Base-by-base conservation (phyloP, 2,329 filamentous ascomycete species). In the Bretziella fagacearum region DNA sequence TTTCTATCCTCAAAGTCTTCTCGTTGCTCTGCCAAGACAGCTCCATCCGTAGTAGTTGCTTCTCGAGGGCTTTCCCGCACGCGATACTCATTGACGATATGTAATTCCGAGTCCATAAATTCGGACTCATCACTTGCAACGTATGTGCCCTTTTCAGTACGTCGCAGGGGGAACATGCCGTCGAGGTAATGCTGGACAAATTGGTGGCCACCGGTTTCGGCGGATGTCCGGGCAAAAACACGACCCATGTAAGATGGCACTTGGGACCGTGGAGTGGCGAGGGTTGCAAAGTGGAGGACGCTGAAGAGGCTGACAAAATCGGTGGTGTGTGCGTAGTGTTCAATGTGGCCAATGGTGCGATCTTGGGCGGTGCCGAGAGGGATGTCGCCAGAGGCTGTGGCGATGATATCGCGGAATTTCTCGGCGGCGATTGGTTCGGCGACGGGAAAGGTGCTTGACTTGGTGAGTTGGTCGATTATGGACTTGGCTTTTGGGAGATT, bases 301-400 rank as follows among this genome's bases (percentile, higher is more conserved):
- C 84, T 84, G 70, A 80, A 84, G 7, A 77, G 64, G 3, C 81
- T 72, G 2, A 89, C 81, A 53, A 84, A 82, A 55, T 91, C 84
- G 13, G 68, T 71, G 6, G 70, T 71, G 57, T 87, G 81, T 2
- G 78, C 79, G 56, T 87, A 91, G 60, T 91, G 84, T 60, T 91
- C 84, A 32, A 91, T 79, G 53, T 86, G 70, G 4, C 71, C 68
- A 44, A 89, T 77, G 2, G 72, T 71, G 33, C 65, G 62, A 51
- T 67, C 65, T 30, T 46, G 41, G 17, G 43, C 30, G 6, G 42
- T 35, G 8, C 30, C 42, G 5, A 51, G 36, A n/a, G 46, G 37
- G 13, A 46, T 18, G 23, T 53, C 56, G 30, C 35, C 43, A 4
- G 37, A 45, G 2, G 57, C 54, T 2, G 54, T 49, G 1, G 60